phyloP scores from a whole-genome alignment of 495 filamentous ascomycete species.

The Penicillium antarcticum region DNA sequence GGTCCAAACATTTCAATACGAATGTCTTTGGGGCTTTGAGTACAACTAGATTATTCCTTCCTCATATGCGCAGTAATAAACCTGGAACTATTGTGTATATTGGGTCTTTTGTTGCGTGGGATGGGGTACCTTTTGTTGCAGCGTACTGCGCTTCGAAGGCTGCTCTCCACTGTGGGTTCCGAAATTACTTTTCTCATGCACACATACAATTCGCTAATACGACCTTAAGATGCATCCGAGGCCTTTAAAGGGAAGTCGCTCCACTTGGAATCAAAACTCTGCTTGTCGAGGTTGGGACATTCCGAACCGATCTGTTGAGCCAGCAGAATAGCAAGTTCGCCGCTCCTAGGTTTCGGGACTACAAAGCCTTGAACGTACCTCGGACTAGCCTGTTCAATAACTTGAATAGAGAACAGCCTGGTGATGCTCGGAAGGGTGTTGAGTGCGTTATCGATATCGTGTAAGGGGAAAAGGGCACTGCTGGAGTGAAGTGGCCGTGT shows the following conservation, averaged over 20 bases:
- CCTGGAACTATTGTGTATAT: conserved; percentile 44
- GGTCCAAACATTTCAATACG: conserved; percentile 10
- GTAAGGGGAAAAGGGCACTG: conserved; percentile 26
- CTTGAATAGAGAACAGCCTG: conserved; percentile 31
- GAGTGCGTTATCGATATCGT: conserved; percentile 38
- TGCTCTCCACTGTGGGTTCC: conserved; percentile 39
- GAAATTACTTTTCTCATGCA: not conserved
- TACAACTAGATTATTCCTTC: conserved; percentile 43
- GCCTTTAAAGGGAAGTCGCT: conserved; percentile 44
- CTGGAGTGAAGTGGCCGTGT: conserved; percentile 23
- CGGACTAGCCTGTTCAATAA: not conserved
- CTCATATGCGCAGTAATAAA: conserved; percentile 39
- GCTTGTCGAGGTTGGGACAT: conserved; percentile 34
- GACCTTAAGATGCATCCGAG: conserved; percentile 31
- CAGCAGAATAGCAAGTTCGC: not conserved
- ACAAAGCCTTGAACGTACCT: not conserved
- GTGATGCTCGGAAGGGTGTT: conserved; percentile 34
- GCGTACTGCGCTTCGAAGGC: conserved; percentile 52
- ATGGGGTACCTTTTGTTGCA: conserved; percentile 30
- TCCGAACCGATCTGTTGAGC: conserved; percentile 41
- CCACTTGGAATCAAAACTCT: conserved; percentile 18
- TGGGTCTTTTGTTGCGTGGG: conserved; percentile 41
- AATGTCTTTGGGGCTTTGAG: conserved; percentile 51
- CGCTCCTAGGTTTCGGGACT: conserved; percentile 1
- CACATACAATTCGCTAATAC: not conserved